Base-by-base conservation (phyloP, 192 early-diverging fungal genomes). In the Coemansia sp. region DNA sequence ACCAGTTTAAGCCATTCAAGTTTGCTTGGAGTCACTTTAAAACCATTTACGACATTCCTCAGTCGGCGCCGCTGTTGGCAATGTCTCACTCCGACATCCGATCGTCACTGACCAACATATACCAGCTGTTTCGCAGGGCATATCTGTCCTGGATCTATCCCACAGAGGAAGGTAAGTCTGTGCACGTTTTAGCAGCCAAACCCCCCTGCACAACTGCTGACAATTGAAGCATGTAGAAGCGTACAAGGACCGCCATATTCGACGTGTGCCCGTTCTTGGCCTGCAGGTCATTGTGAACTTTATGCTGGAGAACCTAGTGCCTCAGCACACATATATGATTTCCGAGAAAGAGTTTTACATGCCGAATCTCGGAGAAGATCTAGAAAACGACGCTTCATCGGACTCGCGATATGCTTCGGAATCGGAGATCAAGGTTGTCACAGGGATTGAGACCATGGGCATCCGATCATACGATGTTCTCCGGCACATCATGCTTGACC, bases 101-200 rank as follows among this genome's bases (percentile, higher is more conserved):
- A 29, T 22, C 61, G 16, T 59, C 71, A 1, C 19, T 71, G 13
- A 57, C 45, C 6, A 63, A 18, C 47, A 51, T 74, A 9, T 66
- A 70, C 53, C 27, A 23, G 37, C 39, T 74, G 14, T 71, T 80
- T 20, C 61, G 61, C 52, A 66, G 62, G 37, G 63, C 59, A 0
- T 80, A 80, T 56, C 50, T 80, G 13, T 62, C 58, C 9, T 74
- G 77, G 77, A 74, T 80, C 52, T 74, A 71, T 38, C 68, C 68
- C 4, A 37, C 39, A 6, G 37, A 59, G 4, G 59, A 72, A 56
- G 70, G 75, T 66, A 68, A 61, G 58, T 14, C 5, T 7, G 10
- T 20, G 12, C 14, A 20, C 5, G 37, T 49, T 20, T 49, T 20
- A 19, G 26, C 22, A 20, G 35, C n/a, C 23, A 45, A 3, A 24